Percentiles rank a stretch among this genome's conserved stretches.
These are phyloP conservation scores for Nitzschia palea DNA, from an alignment of 108 stramenopile genomes.

Conservation along the genomic window DNA sequence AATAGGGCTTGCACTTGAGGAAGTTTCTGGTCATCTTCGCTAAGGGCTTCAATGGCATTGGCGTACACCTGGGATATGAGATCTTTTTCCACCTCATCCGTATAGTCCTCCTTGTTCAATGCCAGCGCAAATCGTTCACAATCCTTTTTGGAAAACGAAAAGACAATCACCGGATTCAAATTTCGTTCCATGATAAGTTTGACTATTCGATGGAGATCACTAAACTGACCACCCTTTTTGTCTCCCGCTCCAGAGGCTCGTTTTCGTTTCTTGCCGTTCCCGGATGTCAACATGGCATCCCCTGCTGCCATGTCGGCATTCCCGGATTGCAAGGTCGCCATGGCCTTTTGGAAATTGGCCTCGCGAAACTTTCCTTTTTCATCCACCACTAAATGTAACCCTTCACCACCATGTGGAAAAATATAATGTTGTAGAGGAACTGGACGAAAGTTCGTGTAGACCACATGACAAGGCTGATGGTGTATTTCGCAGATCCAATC, in stretches of 20 bases:
- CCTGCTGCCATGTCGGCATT: conserved; percentile 53
- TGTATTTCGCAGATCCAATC: conserved; percentile 93
- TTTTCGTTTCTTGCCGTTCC: conserved; percentile 74
- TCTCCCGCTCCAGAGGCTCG: conserved; percentile 44
- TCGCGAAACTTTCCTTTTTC: conserved; percentile 96
- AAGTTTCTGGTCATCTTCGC: conserved; percentile 94
- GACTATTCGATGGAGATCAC: conserved; percentile 93
- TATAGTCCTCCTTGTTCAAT: conserved; percentile 91
- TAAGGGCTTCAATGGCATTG: conserved; percentile 94
- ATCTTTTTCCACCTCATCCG: conserved; percentile 95
- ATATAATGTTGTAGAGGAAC: conserved; percentile 98
- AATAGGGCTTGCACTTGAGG: conserved; percentile 95
- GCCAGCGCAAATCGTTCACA: conserved; percentile 93
- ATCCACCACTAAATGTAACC: conserved; percentile 97
- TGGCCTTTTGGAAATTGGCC: conserved; percentile 95
- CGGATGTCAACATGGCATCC: conserved; percentile 70
- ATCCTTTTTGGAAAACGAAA: conserved; percentile 98
- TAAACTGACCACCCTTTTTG: conserved; percentile 56
- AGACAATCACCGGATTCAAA: conserved; percentile 97
- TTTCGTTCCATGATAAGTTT: conserved; percentile 92
- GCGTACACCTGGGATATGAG: conserved; percentile 93
- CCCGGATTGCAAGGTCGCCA: conserved; percentile 74
- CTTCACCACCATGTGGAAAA: conserved; percentile 93
- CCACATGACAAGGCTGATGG: conserved; percentile 99
- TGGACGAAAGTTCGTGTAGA: conserved; percentile 99